Conservation (phyloP, 1,284 basidiomycete species). For the Heterobasidion irregulare region DNA sequence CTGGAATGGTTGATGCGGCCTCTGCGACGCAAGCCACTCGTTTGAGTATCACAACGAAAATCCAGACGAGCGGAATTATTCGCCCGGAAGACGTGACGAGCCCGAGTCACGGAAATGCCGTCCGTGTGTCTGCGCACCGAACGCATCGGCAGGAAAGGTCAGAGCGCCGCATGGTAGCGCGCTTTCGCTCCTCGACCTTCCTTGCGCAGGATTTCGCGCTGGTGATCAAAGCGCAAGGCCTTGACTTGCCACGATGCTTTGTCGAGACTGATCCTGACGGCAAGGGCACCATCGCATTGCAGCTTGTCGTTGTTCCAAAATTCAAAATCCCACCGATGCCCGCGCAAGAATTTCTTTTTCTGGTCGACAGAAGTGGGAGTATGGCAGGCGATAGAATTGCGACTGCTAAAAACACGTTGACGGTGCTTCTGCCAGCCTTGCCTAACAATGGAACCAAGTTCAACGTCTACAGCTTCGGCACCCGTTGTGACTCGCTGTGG, state of each 20-base stretch:
- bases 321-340: conserved; percentile 29
- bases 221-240: conserved; percentile 30
- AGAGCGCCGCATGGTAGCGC: conserved; percentile 29
- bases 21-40: conserved; percentile 23
- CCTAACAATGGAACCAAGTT: conserved; percentile 28
- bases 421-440: conserved; percentile 30
- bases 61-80: conserved; percentile 34
- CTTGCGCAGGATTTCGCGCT: conserved; percentile 39
- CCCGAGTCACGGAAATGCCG: conserved; percentile 27
- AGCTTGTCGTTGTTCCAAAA: conserved; percentile 43
- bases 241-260: conserved; percentile 47
- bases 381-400: conserved; percentile 31
- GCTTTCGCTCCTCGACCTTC: conserved; percentile 28
- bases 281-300: conserved; percentile 34
- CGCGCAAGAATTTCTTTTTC: conserved; percentile 37
- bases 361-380: conserved; percentile 38
- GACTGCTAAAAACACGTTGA: conserved; percentile 30
- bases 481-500: conserved; percentile 25
- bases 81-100: conserved; percentile 26
- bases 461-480: conserved; percentile 46
- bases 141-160: conserved; percentile 26
- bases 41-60: conserved; percentile 31
- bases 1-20: conserved; percentile 23
- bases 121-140: conserved; percentile 24
- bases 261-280: conserved; percentile 29